Percentiles rank a stretch among this genome's conserved stretches.
Evolutionary conservation across 352 stramenopile genomes (phyloP).

Genomic region (Pythium rishiriense): DNA sequence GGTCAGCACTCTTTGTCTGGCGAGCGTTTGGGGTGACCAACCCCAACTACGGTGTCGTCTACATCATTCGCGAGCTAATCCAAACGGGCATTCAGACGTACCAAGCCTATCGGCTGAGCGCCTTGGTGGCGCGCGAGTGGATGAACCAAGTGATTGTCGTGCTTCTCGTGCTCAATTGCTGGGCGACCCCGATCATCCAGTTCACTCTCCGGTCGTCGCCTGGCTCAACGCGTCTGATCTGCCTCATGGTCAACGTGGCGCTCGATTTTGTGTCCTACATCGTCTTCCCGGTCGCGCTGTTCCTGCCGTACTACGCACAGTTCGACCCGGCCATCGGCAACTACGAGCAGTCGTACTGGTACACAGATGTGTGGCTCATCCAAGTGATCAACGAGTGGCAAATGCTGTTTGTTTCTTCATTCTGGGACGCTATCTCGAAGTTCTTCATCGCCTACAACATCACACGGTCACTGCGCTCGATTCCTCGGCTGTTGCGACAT

Average conservation of each 20-base stretch:
- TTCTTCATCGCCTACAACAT: slow-evolving; percentile 29
- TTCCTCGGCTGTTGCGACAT: slow-evolving; percentile 15
- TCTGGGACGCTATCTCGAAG: slow-evolving; percentile 22
- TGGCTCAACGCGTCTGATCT: slow-evolving; percentile 8
- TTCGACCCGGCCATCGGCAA: slow-evolving; percentile 17
- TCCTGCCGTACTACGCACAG: slow-evolving; percentile 26
- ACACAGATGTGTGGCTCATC: slow-evolving; percentile 32
- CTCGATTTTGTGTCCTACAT: slow-evolving; percentile 30
- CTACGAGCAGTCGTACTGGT: slow-evolving; percentile 20
- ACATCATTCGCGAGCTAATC: slow-evolving; percentile 28
- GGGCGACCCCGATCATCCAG: slow-evolving; percentile 27
- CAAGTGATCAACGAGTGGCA: slow-evolving; percentile 29
- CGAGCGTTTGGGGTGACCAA: slow-evolving; percentile 17
- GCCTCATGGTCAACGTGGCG: slow-evolving; percentile 17
- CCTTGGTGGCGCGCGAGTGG: slow-evolving; percentile 20
- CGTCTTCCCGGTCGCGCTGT: slow-evolving; percentile 23
- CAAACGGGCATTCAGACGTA: slow-evolving; percentile 30
- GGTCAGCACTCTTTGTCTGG: neutral
- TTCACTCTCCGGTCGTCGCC: neutral
- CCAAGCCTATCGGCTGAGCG: slow-evolving; percentile 32
- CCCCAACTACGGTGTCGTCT: slow-evolving; percentile 25
- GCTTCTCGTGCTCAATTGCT: slow-evolving; percentile 35
- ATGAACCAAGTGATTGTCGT: slow-evolving; percentile 28
- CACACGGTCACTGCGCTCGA: slow-evolving; percentile 18
- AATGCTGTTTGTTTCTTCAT: slow-evolving; percentile 25